These are phyloP conservation scores for Apiospora rasikravindrae DNA, from an alignment of 2,329 filamentous ascomycete genomes.

Conservation along the genomic window DNA sequence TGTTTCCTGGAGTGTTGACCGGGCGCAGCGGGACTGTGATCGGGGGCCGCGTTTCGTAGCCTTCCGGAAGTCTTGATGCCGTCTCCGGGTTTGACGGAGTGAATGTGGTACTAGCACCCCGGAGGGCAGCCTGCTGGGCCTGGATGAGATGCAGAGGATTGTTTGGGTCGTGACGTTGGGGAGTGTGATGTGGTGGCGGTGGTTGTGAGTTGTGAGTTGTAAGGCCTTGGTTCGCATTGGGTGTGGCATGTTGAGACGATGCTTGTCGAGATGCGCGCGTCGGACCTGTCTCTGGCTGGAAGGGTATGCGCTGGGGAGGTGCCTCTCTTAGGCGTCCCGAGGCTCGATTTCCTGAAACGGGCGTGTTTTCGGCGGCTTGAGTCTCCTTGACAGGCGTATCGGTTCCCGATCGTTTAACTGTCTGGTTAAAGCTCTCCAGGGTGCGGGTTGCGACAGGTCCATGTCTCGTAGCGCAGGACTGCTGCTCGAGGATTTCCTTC, in stretches of 20 bases:
- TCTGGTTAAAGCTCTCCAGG: slow-evolving; percentile 71
- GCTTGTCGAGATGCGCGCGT: slow-evolving; percentile 67
- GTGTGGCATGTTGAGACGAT: slow-evolving; percentile 47
- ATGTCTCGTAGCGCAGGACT: slow-evolving; percentile 79
- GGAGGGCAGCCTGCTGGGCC: slow-evolving; percentile 38
- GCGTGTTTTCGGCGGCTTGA: slow-evolving; percentile 57
- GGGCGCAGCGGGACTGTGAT: slow-evolving; percentile 72
- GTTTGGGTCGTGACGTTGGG: slow-evolving; percentile 36
- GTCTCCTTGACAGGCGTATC: slow-evolving; percentile 65
- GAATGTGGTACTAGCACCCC: slow-evolving; percentile 48
- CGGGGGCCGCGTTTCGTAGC: slow-evolving; percentile 70
- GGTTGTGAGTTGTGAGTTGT: slow-evolving; percentile 31
- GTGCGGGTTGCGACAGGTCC: slow-evolving; percentile 80
- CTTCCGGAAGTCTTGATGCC: slow-evolving; percentile 65
- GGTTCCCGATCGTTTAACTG: slow-evolving; percentile 59
- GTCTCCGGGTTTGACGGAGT: slow-evolving; percentile 62
- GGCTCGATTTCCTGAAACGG: slow-evolving; percentile 59
- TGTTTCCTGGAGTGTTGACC: slow-evolving; percentile 76
- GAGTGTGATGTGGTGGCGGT: slow-evolving; percentile 32
- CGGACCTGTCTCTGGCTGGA: slow-evolving; percentile 78
- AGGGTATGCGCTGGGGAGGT: slow-evolving; percentile 83
- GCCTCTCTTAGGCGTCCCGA: slow-evolving; percentile 76
- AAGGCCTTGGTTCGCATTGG: slow-evolving; percentile 33
- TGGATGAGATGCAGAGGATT: slow-evolving; percentile 39
- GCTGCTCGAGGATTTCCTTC: slow-evolving; percentile 83